Conservation (phyloP, 345 rosid genomes). For the Boechera retrofracta region DNA sequence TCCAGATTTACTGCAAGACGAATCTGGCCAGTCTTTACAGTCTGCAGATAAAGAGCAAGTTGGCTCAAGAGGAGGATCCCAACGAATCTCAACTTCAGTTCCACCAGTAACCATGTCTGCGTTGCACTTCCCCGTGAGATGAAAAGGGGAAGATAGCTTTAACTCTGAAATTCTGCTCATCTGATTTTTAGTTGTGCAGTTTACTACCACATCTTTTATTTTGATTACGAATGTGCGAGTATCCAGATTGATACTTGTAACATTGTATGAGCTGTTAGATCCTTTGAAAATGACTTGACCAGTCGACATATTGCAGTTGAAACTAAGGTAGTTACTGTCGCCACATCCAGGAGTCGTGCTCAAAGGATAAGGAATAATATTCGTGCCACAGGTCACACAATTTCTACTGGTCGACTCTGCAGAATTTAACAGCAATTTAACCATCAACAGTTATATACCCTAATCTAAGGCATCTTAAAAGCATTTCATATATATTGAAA, state of each 20-base stretch:
- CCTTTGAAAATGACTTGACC: conserved; percentile 54
- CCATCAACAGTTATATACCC: neutral
- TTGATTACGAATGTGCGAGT: conserved; percentile 50
- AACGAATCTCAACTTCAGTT: conserved; percentile 59
- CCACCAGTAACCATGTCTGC: conserved; percentile 38
- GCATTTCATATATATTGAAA: neutral
- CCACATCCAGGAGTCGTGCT: conserved; percentile 66
- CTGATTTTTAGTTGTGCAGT: conserved; percentile 35
- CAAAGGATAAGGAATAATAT: conserved; percentile 65
- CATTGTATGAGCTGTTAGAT: conserved; percentile 43
- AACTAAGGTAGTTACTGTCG: conserved; percentile 58
- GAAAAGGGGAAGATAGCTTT: conserved; percentile 47
- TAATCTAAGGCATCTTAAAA: neutral
- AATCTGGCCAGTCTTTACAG: conserved; percentile 65
- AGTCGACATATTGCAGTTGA: conserved; percentile 54
- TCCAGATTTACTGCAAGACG: conserved; percentile 51
- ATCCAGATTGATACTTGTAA: conserved; percentile 53
- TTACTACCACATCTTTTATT: conserved; percentile 31
- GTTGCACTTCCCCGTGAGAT: conserved; percentile 47
- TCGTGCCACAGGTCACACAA: conserved; percentile 60
- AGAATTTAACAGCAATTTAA: conserved; percentile 13
- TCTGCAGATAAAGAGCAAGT: conserved; percentile 52
- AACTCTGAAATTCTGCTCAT: conserved; percentile 19
- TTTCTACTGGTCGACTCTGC: conserved; percentile 54
- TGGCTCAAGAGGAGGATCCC: conserved; percentile 66